A percentile compares a stretch with the other conserved stretches of the same genome.
phyloP scores from a whole-genome alignment of 139 green algal species.

The Desmodesmus armatus region DNA sequence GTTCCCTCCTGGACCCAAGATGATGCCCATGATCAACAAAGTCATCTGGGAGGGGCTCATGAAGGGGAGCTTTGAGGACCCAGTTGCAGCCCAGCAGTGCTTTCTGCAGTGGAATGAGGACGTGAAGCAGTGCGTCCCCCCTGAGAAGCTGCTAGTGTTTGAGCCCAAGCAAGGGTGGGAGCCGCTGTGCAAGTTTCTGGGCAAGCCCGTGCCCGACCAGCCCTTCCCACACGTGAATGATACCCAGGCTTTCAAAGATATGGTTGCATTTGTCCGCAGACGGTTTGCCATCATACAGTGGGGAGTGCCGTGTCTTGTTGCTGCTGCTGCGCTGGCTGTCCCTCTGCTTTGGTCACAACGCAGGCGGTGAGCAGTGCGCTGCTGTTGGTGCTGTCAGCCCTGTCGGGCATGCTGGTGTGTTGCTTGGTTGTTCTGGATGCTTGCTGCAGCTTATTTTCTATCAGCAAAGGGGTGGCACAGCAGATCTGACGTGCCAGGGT shows the following conservation, averaged over 20 bases:
- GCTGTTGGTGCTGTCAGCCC: conserved; percentile 11
- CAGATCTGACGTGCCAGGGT: not conserved
- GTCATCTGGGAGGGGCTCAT: conserved; percentile 36
- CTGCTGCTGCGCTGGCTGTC: not conserved
- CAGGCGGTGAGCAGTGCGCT: not conserved
- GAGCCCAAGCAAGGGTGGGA: conserved; percentile 25
- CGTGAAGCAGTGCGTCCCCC: conserved; percentile 19
- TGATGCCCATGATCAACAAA: not conserved
- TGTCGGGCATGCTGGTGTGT: too few relatives aligned
- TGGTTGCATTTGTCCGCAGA: not conserved
- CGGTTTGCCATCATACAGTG: not conserved
- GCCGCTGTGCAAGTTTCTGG: conserved; percentile 48
- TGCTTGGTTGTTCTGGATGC: not conserved
- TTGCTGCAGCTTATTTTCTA: not conserved
- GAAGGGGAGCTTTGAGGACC: conserved; percentile 3
- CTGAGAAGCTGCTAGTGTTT: conserved; percentile 39
- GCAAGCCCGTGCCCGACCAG: conserved; percentile 22
- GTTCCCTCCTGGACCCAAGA: not conserved
- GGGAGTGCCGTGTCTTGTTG: not conserved
- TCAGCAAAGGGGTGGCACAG: not conserved
- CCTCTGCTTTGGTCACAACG: not conserved
- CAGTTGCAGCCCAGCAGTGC: not conserved
- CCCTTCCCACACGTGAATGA: conserved; percentile 51
- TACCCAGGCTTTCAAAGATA: conserved; percentile 1
- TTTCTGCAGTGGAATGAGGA: conserved; percentile 12